Percentiles rank a stretch among this genome's conserved stretches.
Evolutionary conservation across 1,284 basidiomycete species (phyloP).

Genomic region (Cutaneotrichosporon sp.): DNA sequence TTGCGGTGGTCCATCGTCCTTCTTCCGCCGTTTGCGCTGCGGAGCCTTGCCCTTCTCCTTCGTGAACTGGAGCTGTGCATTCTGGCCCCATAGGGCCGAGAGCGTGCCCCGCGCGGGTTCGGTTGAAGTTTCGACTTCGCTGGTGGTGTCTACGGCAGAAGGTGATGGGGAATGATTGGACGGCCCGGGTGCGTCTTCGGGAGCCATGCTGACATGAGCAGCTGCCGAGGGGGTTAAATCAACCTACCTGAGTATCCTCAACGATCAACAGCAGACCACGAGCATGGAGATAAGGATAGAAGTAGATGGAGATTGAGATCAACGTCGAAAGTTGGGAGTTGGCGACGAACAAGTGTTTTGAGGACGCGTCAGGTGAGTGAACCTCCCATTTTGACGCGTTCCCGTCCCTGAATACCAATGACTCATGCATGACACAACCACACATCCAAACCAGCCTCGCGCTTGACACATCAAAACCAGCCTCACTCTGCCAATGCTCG

Average conservation of each 20-base stretch:
- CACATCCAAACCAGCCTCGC: neutral
- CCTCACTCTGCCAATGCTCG: no score
- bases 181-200: no score
- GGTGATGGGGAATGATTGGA: neutral
- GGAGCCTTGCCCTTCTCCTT: neutral
- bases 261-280: no score
- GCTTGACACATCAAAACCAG: no score
- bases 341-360: neutral
- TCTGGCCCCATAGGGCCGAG: slow-evolving; percentile 1
- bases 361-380: neutral
- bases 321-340: no score
- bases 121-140: no score
- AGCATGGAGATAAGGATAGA: no score
- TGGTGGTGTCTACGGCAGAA: neutral
- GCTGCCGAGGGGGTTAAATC: no score
- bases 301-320: no score
- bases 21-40: slow-evolving; percentile 15
- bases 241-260: no score
- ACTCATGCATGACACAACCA: neutral
- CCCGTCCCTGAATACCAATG: neutral
- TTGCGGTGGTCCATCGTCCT: slow-evolving; percentile 8
- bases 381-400: neutral
- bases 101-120: neutral
- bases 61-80: neutral
- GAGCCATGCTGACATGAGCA: no score